These are phyloP conservation scores for Chalara sp. DNA, from an alignment of 2,329 filamentous ascomycete species.

Conservation along the genomic window DNA sequence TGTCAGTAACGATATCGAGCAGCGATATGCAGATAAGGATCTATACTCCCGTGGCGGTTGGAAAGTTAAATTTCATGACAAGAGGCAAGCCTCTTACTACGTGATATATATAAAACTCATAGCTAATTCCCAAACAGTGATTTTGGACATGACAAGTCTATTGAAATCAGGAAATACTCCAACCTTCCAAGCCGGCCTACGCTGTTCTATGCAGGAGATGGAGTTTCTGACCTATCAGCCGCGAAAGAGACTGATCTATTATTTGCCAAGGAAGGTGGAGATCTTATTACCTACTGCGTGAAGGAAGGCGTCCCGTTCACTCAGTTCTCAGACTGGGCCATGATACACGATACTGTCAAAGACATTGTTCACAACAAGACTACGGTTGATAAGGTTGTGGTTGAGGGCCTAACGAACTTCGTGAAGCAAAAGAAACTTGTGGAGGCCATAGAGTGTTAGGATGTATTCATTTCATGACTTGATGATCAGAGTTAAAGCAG, in stretches of 20 bases:
- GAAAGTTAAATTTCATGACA: constrained; percentile 83
- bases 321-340: constrained; percentile 76
- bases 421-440: no score
- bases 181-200: constrained; percentile 68
- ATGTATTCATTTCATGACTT: no score
- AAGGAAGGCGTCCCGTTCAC: constrained; percentile 80
- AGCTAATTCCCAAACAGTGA: constrained; percentile 24
- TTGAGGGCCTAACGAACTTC: constrained; percentile 10
- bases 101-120: not conserved
- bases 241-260: constrained; percentile 88
- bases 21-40: constrained; percentile 54
- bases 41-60: constrained; percentile 79
- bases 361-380: constrained; percentile 69
- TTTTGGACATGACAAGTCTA: constrained; percentile 92
- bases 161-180: constrained; percentile 84
- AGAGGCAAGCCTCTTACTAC: constrained; percentile 47
- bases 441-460: no score
- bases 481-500: no score
- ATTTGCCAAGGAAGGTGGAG: constrained; percentile 84
- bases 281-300: constrained; percentile 83
- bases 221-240: constrained; percentile 86
- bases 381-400: constrained; percentile 64
- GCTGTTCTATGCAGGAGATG: constrained; percentile 93
- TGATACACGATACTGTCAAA: constrained; percentile 70
- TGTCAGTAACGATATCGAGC: constrained; percentile 74